These are phyloP conservation scores for Hypoxylon lienhwacheense DNA, from an alignment of 495 filamentous ascomycete species.

Conservation along the genomic window DNA sequence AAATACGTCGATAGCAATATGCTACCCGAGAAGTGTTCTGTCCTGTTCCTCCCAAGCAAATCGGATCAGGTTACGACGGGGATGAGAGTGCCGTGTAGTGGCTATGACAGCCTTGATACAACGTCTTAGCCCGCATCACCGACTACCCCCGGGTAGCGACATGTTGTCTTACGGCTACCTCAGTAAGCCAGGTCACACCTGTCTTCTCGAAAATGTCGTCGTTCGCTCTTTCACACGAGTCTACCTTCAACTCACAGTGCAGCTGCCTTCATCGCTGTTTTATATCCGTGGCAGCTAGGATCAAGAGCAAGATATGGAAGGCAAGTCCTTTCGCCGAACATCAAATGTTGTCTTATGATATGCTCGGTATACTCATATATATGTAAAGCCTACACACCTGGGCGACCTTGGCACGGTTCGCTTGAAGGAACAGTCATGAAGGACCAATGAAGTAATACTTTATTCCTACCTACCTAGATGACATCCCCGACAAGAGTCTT, in stretches of 20 bases:
- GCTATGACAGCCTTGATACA: too few species aligned
- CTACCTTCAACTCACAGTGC: constrained; percentile 4
- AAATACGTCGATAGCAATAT: too few species aligned
- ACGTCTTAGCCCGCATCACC: not conserved
- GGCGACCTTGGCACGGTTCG: too few species aligned
- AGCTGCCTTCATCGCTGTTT: constrained; percentile 10
- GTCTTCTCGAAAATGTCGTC: not conserved
- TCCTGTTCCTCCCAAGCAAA: too few species aligned
- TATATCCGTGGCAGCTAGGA: constrained; percentile 5
- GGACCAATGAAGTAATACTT: constrained; percentile 1
- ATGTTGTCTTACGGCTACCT: constrained; percentile 9
- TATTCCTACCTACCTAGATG: not conserved
- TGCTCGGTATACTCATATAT: constrained; percentile 3
- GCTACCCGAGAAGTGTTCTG: too few species aligned
- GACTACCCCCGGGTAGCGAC: constrained; percentile 3
- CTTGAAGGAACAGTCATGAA: too few species aligned
- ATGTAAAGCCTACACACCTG: not conserved
- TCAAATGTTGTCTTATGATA: constrained; percentile 6
- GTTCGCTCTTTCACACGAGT: not conserved
- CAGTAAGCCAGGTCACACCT: constrained; percentile 9
- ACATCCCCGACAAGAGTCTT: constrained; percentile 2
- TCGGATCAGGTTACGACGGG: too few species aligned
- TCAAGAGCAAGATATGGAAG: not conserved
- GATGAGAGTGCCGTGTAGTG: too few species aligned
- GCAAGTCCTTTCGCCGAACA: constrained; percentile 1